Base-by-base conservation (phyloP, 306 rosid genomes). In the Morella rubra region DNA sequence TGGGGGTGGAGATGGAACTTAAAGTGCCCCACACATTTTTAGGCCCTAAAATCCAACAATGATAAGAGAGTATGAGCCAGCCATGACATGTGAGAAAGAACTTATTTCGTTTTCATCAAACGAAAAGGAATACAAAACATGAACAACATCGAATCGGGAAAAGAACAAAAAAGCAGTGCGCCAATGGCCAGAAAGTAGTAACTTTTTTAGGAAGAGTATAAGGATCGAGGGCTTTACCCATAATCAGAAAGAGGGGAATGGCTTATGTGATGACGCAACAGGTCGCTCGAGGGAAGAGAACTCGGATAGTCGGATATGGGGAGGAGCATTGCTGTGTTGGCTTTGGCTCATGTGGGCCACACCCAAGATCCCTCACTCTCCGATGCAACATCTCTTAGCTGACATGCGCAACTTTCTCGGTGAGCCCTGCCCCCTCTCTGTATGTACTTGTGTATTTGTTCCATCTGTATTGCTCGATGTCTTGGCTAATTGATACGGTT, bases 391-490 rank as follows among this genome's bases (percentile, higher is more conserved):
- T 62, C 77, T 65, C 18, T 88, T 83, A 18, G 86, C 80, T 56
- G 95, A 90, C 84, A 77, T 86, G 92, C 92, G 95, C 65, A 90
- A 90, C 81, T 85, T 90, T 75, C 69, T 86, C 37, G 95, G 95
- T 82, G 81, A 77, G 78, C 73, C 37, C 16, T 50, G 46, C 68
- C 40, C 42, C 61, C 41, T 10, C 4, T 1, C 55, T 24, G 6
- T 62, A 2, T 37, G 5, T 41, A n/a, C 72, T 7, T 18, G 0
- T 62, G 19, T 7, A 74, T 13, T n/a, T 60, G 44, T 13, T 19
- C 3, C 32, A 45, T 12, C 10, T 40, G 44, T 16, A 53, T 68
- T 78, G 69, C 53, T 78, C 11, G 66, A 13, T 78, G 58, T 76
- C 71, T 37, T 72, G 4, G 37, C 69, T 74, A 55, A 69, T 6